These are phyloP conservation scores for Pestalotiopsis sp. DNA, from an alignment of 2,329 filamentous ascomycete genomes.

Conservation along the genomic window DNA sequence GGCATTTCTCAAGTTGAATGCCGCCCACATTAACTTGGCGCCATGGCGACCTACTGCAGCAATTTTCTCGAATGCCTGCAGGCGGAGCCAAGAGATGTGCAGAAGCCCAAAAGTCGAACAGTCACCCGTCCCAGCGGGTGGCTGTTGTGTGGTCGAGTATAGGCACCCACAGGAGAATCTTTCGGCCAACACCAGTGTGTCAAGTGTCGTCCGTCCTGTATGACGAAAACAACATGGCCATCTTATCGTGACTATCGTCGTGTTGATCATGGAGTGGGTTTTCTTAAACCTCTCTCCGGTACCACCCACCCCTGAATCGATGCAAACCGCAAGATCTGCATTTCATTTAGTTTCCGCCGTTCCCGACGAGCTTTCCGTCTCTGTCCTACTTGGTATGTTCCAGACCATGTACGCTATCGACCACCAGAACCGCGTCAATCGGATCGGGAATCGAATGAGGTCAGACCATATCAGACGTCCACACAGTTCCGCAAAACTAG, in stretches of 20 bases:
- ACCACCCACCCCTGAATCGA: not conserved
- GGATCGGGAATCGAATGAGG: constrained; percentile 9
- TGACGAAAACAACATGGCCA: not conserved
- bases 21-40: not conserved
- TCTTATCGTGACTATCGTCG: not conserved
- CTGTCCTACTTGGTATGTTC: not conserved
- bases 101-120: not conserved
- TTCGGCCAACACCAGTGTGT: not conserved
- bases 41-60: not conserved
- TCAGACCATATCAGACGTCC: constrained; percentile 9
- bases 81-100: not conserved
- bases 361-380: not conserved
- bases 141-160: too few species aligned
- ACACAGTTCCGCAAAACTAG: not conserved
- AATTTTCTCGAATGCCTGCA: not conserved
- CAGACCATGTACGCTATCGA: not conserved
- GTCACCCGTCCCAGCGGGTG: not conserved
- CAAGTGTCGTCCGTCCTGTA: not conserved
- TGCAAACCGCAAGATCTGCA: not conserved
- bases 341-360: not conserved
- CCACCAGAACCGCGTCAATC: not conserved
- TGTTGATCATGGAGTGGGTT: not conserved
- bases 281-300: not conserved
- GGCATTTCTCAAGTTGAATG: not conserved
- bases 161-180: not conserved